These are phyloP conservation scores for Stenogyne calaminthoides DNA, from an alignment of 305 asterid genomes.

Conservation along the genomic window DNA sequence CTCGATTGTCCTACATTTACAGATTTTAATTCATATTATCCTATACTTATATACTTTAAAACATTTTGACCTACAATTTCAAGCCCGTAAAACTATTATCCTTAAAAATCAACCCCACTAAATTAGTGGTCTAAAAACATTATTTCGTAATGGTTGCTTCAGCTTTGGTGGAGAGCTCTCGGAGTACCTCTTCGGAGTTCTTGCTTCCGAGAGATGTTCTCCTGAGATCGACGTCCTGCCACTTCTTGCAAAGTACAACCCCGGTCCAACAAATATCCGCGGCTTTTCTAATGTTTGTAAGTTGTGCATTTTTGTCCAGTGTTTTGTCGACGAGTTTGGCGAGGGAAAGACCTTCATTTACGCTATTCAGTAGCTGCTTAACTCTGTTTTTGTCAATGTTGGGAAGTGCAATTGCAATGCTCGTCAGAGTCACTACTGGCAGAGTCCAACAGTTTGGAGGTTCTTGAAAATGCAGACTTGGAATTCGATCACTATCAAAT, in stretches of 20 bases:
- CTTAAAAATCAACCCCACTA: too few relatives aligned
- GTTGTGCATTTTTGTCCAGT: slow-evolving; percentile 12
- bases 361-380: slow-evolving; percentile 17
- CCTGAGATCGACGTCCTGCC: slow-evolving; percentile 19
- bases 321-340: slow-evolving; percentile 30
- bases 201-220: background rate
- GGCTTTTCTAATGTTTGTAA: slow-evolving; percentile 26
- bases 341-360: slow-evolving; percentile 24
- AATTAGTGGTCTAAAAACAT: too few relatives aligned
- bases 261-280: slow-evolving; percentile 34
- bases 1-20: too few relatives aligned
- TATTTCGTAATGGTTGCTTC: slow-evolving; percentile 12
- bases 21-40: too few relatives aligned
- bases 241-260: slow-evolving; percentile 24
- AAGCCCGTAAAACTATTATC: too few relatives aligned
- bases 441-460: slow-evolving; percentile 42
- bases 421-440: slow-evolving; percentile 36
- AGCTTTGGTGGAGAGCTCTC: slow-evolving; percentile 30
- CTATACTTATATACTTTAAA: too few relatives aligned
- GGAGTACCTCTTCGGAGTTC: slow-evolving; percentile 23
- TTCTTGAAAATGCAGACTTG: slow-evolving; percentile 28
- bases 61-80: too few relatives aligned
- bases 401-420: slow-evolving; percentile 36
- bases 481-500: slow-evolving; percentile 26
- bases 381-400: slow-evolving; percentile 7